Base-by-base conservation (phyloP, 345 rosid genomes). In the Atalantia buxifolia region DNA sequence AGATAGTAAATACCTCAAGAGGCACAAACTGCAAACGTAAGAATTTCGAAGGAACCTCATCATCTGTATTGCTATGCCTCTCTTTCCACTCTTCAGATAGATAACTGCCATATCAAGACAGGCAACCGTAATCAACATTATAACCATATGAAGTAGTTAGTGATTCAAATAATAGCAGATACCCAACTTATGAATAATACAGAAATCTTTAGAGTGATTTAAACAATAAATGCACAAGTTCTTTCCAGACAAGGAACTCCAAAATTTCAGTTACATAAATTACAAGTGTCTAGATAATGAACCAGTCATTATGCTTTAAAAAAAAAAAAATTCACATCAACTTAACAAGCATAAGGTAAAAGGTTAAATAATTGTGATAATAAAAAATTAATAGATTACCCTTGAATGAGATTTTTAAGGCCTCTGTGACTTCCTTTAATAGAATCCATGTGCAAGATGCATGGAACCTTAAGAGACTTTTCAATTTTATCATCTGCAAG, bases 371-470 rank as follows among this genome's bases (percentile, higher is more conserved):
- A 9, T 67, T 45, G 40, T 28, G 77, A 27, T 36, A 12, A 48
- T 18, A 24, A 28, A 69, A 42, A 76, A 4, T 2, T 60, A 24
- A 7, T 25, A 33, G 42, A 57, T 62, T 91, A 96, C 99, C 99
- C 90, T 71, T 88, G 98, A 56, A 94, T 83, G 79, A 96, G 92
- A 80, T 89, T 88, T 84, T 90, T 88, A 64, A 96, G 97, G 69
- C 97, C 98, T 56, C 89, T 84, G 78, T 94, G 99, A 81, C 94
- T 94, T 87, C 99, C 99, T 89, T 82, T 90, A 76, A 96, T 94
- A 48, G 99, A 94, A 83, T 96, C 94, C 97, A 96, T 91, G 83
- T 96, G 98, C 89, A 96, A 84, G 80, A 96, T 90, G 80, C 98
- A 94, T 53, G 97, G 95, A 59, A 88, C 85, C 74, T 83, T 92